These are phyloP conservation scores for Russula sp. DNA, from an alignment of 768 basidiomycete genomes.

Conservation along the genomic window DNA sequence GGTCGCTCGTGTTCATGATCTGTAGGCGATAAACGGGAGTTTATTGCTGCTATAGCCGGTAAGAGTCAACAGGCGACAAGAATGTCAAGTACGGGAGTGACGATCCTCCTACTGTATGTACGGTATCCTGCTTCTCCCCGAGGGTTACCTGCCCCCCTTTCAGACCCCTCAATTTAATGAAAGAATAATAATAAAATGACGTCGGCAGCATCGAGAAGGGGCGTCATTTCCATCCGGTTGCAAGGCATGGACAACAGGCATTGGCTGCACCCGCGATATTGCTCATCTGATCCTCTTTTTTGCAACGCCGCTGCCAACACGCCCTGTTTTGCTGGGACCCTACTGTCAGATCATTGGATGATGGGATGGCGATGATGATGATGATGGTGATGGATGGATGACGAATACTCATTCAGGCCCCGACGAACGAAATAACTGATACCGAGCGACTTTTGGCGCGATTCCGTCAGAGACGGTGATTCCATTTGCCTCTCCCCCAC, in stretches of 20 bases:
- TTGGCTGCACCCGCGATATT: not conserved
- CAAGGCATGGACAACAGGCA: not conserved
- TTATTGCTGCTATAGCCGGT: not conserved
- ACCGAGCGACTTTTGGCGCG: no score
- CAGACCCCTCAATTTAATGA: not conserved
- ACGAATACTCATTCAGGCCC: not conserved
- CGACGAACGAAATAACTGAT: not conserved
- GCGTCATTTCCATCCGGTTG: not conserved
- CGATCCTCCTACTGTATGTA: not conserved
- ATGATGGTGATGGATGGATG: no score
- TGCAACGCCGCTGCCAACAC: constrained; percentile 1
- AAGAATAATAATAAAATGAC: constrained; percentile 1
- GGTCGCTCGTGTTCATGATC: not conserved
- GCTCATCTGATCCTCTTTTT: not conserved
- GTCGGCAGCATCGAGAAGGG: not conserved
- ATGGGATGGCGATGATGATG: not conserved
- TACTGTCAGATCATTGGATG: not conserved
- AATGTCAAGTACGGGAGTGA: not conserved
- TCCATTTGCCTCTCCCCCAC: no score
- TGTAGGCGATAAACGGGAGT: not conserved
- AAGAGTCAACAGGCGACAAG: not conserved
- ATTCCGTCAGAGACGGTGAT: no score
- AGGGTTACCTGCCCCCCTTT: not conserved
- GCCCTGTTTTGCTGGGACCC: not conserved
- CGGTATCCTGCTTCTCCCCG: not conserved